phyloP scores from a whole-genome alignment of 2,329 filamentous ascomycete species.

The Teratosphaeriaceae sp. region DNA sequence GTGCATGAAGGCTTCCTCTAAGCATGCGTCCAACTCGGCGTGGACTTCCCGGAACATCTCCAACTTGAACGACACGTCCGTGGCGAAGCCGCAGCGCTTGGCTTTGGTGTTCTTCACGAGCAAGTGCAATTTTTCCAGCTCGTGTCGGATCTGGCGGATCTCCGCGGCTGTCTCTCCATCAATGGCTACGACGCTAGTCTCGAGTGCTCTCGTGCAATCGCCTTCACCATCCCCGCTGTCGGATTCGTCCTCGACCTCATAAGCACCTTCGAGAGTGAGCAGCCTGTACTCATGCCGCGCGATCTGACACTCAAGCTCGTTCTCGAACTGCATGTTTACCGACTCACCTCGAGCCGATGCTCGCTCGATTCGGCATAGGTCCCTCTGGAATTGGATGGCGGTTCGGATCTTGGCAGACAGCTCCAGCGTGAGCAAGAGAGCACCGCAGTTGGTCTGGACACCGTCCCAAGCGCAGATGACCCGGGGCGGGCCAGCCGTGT shows the following conservation, averaged over 20 bases:
- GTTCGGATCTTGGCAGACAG: constrained; percentile 7
- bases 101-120: neutral
- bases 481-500: constrained; percentile 12
- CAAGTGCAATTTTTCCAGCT: neutral
- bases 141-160: neutral
- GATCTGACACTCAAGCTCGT: constrained; percentile 5
- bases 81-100: neutral
- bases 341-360: neutral
- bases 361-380: neutral
- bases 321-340: constrained; percentile 3
- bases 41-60: neutral
- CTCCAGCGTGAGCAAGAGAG: constrained; percentile 10
- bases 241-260: too few relatives aligned
- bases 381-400: constrained; percentile 6
- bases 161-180: neutral
- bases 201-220: too few relatives aligned
- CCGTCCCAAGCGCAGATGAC: constrained; percentile 11
- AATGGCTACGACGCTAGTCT: too few relatives aligned
- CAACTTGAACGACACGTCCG: neutral
- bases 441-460: constrained; percentile 6
- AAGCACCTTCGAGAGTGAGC: neutral
- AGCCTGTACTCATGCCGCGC: constrained; percentile 3
- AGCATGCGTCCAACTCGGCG: neutral
- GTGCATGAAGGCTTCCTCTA: constrained; percentile 4
- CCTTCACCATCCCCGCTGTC: too few relatives aligned